Base-by-base conservation (phyloP, 192 early-diverging fungal genomes). In the Rhizophagus sp. region DNA sequence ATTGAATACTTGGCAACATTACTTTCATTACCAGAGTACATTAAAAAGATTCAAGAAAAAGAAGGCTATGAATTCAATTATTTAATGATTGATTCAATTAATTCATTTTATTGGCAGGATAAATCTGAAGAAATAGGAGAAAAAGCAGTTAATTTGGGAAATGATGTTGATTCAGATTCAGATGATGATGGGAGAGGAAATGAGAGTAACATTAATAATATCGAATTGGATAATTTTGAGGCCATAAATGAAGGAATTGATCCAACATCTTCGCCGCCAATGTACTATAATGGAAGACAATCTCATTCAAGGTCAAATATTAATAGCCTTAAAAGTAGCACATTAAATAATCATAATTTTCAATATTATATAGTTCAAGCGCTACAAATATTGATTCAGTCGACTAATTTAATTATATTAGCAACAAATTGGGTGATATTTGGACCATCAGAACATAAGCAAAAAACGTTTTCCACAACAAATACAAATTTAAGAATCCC, bases 31-130 rank as follows among this genome's bases (percentile, higher is more conserved):
- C 44, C 36, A 8, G 65, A 78, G 50, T 78, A 78, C 68, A 49
- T 78, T 7, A 47, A 24, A 27, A 27, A 68, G 33, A 47, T 30
- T 68, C 30, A 68, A 27, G 47, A 75, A 8, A 75, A 62, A 13
- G 57, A 50, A 75, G 13, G 25, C 0, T 57, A 78, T 22, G 66
- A 50, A 68, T 78, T 78, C 27, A 68, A 17, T 36, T 78, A 47
- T 36, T 68, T 78, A 49, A 78, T 78, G 76, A 78, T 78, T 50
- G 76, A 78, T 52, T 62, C 64, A 22, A 78, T 78, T 39, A 78
- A 39, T 15, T 44, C 65, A 34, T 78, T 78, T 78, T 78, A 78
- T 68, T 78, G 76, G 76, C 64, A 78, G 65, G 65, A 78, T 69
- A 66, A 69, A 66, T 50, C 73, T 12, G 73, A 75, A 62, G 73